Conservation (phyloP, 1,139 yeast species). For the Yamadazyma atlantica region DNA sequence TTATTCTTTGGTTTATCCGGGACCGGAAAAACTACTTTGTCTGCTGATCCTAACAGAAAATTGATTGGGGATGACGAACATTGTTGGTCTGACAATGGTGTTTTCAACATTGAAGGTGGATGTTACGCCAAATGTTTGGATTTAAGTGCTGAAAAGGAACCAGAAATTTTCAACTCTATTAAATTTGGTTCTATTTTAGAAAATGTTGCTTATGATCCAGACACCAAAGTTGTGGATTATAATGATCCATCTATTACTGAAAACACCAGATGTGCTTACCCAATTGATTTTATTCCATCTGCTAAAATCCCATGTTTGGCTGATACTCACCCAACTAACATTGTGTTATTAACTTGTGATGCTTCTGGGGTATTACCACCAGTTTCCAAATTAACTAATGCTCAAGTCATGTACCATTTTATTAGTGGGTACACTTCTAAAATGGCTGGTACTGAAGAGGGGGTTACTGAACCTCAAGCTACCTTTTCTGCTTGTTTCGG, state of each 20-base stretch:
- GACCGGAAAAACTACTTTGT: slow-evolving; percentile 96
- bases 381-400: slow-evolving; percentile 87
- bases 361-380: slow-evolving; percentile 98
- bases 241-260: slow-evolving; percentile 81
- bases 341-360: slow-evolving; percentile 91
- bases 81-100: slow-evolving; percentile 99
- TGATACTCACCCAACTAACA: slow-evolving; percentile 87
- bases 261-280: slow-evolving; percentile 98
- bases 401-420: slow-evolving; percentile 98
- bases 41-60: slow-evolving; percentile 93
- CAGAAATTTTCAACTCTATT: slow-evolving; percentile 95
- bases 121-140: slow-evolving; percentile 98
- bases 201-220: slow-evolving; percentile 85
- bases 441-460: slow-evolving; percentile 99
- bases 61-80: slow-evolving; percentile 99
- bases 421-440: slow-evolving; percentile 98
- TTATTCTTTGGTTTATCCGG: slow-evolving; percentile 96
- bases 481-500: slow-evolving; percentile 99
- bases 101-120: slow-evolving; percentile 99
- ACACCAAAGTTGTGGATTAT: slow-evolving; percentile 83
- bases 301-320: slow-evolving; percentile 96
- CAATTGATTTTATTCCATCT: slow-evolving; percentile 94
- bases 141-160: slow-evolving; percentile 88
- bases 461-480: slow-evolving; percentile 97
- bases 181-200: slow-evolving; percentile 93